A percentile compares a stretch with the other conserved stretches of the same genome.
phyloP scores from a whole-genome alignment of 805 yeast genomes.

The Candida ponderosae region DNA sequence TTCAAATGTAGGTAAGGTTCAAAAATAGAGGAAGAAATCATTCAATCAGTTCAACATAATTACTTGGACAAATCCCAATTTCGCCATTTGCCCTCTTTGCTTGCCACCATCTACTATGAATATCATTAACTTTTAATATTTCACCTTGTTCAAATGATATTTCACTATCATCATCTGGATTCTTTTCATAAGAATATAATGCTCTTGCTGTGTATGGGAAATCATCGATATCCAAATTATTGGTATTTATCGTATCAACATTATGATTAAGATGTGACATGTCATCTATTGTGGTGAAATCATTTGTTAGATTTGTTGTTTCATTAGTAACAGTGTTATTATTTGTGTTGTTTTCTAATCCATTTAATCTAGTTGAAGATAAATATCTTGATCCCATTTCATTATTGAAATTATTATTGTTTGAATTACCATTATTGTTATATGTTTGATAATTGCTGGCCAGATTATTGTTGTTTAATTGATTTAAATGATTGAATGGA shows the following conservation, averaged over 20 bases:
- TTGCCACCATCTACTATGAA: conserved; percentile 98
- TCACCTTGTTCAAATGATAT: conserved; percentile 88
- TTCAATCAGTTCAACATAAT: conserved; percentile 73
- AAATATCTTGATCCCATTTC: conserved; percentile 22
- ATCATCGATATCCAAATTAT: conserved; percentile 25
- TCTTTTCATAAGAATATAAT: conserved; percentile 79
- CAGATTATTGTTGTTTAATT: conserved; percentile 1
- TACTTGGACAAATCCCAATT: conserved; percentile 94
- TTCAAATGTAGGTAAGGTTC: not conserved
- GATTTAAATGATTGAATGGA: conserved; percentile 13
- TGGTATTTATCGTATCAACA: conserved; percentile 14
- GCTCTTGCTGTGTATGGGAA: conserved; percentile 87
- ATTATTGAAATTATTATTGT: conserved; percentile 4
- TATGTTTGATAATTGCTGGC: not conserved
- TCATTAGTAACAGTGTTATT: conserved; percentile 3
- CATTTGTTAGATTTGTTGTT: too few species aligned
- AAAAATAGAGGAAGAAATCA: conserved; percentile 6
- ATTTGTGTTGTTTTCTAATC: conserved; percentile 39
- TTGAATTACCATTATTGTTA: conserved; percentile 3
- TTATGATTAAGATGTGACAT: not conserved
- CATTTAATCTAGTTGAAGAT: conserved; percentile 50
- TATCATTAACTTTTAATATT: conserved; percentile 83
- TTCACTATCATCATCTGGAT: conserved; percentile 89
- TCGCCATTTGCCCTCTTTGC: conserved; percentile 86
- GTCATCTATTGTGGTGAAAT: too few species aligned